These are phyloP conservation scores for Croton setiger DNA, from an alignment of 441 rosid genomes.

Conservation along the genomic window DNA sequence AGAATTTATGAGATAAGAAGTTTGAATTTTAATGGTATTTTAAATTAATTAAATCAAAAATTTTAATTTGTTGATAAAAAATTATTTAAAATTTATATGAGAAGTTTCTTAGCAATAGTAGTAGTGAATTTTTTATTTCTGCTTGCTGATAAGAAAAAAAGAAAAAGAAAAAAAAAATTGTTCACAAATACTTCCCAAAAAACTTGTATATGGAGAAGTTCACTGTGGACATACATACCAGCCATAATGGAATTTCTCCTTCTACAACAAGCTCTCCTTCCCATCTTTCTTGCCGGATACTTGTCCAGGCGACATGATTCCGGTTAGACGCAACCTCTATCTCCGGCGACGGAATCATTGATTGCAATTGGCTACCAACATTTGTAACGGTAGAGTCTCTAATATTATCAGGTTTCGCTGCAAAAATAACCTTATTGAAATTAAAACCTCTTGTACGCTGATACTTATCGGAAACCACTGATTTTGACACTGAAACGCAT, in stretches of 20 bases:
- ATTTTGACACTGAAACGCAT: neutral
- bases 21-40: too few relatives aligned
- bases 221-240: slow-evolving; percentile 51
- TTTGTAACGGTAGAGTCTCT: slow-evolving; percentile 24
- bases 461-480: slow-evolving; percentile 18
- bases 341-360: slow-evolving; percentile 28
- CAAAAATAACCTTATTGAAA: slow-evolving; percentile 3
- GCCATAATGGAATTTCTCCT: slow-evolving; percentile 88
- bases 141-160: too few relatives aligned
- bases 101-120: too few relatives aligned
- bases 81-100: too few relatives aligned
- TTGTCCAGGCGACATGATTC: slow-evolving; percentile 86
- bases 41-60: too few relatives aligned
- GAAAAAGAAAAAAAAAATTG: neutral
- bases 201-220: neutral
- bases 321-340: slow-evolving; percentile 20
- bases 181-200: too few relatives aligned
- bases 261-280: slow-evolving; percentile 79
- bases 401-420: slow-evolving; percentile 21
- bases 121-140: too few relatives aligned
- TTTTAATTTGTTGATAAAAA: too few relatives aligned
- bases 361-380: slow-evolving; percentile 34
- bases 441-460: slow-evolving; percentile 14
- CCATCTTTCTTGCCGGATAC: slow-evolving; percentile 77
- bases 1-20: too few relatives aligned